Evolutionary conservation across 2,329 filamentous ascomycete genomes (phyloP), one percentile per base, ranked within the genome.

Genomic region (Trichoderma simmonsii): DNA sequence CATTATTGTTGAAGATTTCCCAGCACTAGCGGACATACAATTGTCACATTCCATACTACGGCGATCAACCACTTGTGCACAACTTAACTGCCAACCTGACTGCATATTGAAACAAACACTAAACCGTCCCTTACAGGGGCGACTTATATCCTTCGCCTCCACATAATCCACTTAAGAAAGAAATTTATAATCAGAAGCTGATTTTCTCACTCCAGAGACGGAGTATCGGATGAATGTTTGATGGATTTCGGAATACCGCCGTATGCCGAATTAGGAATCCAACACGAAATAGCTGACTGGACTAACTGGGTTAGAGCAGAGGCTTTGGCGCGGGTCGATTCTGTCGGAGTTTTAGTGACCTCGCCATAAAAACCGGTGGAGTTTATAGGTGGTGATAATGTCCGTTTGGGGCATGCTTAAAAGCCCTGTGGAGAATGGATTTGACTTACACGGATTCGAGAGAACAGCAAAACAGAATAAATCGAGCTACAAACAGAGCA

Each of bases 361-460:
- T 21, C 43, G 4, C 56, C 26, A 15, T 26, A 69, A 69, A 61
- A 14, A 1, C 66, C 66, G 56, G 26, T 32, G 56, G 66, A 32
- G 26, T 61, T 60, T 61, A 61, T 51, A n/a, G 12, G 3, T 11
- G 34, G 54, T 11, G 56, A 34, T 66, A 60, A 69, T 69, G 26
- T 69, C 65, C 65, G 65, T 43, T 32, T 51, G 34, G 26, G 6
- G 21, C 3, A 51, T 32, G 30, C 56, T 69, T 69, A 69, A 48
- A 69, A 61, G 56, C 30, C 11, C 30, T 12, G 32, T 43, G 24
- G 21, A 24, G 43, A 32, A 3, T 24, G 18, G 15, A 34, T n/a
- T 26, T 21, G 48, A 36, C 36, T 69, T 61, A 48, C 28, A 61
- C 8, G 66, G 1, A 51, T 1, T 32, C 11, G 15, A 21, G n/a